Conservation (phyloP, 768 basidiomycete species). For the Rhizopogon rudus region DNA sequence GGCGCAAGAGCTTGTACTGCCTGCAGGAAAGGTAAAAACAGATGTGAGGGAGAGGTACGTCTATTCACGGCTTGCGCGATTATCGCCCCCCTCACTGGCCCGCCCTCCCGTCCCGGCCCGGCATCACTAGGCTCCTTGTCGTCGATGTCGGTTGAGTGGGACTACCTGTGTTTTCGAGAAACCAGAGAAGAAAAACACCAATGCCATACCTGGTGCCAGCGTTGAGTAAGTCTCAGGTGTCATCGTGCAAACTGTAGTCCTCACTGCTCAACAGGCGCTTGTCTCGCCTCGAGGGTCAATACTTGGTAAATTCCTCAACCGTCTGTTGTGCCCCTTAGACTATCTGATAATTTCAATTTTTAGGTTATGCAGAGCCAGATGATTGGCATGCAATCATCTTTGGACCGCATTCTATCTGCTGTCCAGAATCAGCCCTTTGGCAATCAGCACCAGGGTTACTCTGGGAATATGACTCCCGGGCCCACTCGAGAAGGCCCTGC, state of each 20-base stretch:
- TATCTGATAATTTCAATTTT: slow-evolving; percentile 1
- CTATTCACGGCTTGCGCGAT: slow-evolving; percentile 23
- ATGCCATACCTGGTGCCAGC: slow-evolving; percentile 55
- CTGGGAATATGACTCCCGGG: slow-evolving; percentile 11
- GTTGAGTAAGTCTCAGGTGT: slow-evolving; percentile 50
- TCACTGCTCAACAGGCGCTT: slow-evolving; percentile 51
- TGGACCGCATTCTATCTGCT: slow-evolving; percentile 75
- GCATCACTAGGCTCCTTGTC: slow-evolving; percentile 77
- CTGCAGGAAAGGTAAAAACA: slow-evolving; percentile 89
- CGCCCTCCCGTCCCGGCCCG: slow-evolving; percentile 74
- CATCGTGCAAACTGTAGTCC: slow-evolving; percentile 1
- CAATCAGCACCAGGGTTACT: slow-evolving; percentile 20
- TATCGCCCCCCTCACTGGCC: slow-evolving; percentile 56
- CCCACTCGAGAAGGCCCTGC: slow-evolving; percentile 22
- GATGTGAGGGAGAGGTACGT: slow-evolving; percentile 87
- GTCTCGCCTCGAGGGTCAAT: slow-evolving; percentile 82
- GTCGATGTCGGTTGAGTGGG: slow-evolving; percentile 81
- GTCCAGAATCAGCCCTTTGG: slow-evolving; percentile 44
- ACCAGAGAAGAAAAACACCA: slow-evolving; percentile 79
- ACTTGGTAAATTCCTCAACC: slow-evolving; percentile 47
- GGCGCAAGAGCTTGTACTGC: slow-evolving; percentile 87
- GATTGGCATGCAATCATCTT: slow-evolving; percentile 89
- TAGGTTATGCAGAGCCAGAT: slow-evolving; percentile 92
- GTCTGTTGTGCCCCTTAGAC: neutral
- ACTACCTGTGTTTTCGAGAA: slow-evolving; percentile 85